A percentile compares a stretch with the other conserved stretches of the same genome.
These are phyloP conservation scores for Blastobotrys americana DNA, from an alignment of 805 yeast genomes.

Conservation along the genomic window DNA sequence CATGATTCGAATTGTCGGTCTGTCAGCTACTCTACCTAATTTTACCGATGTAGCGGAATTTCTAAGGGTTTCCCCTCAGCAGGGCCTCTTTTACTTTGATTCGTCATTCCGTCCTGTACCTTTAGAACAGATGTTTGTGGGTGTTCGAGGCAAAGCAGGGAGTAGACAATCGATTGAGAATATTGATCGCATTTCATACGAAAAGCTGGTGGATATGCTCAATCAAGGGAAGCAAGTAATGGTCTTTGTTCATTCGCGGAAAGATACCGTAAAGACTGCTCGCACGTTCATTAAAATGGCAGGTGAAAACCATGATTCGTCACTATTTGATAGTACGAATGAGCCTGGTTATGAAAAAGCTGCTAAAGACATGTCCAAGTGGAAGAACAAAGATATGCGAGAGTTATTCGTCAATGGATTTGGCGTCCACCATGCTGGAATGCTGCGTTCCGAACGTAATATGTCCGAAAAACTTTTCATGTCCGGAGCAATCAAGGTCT, in stretches of 20 bases:
- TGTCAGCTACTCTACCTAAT: constrained; percentile 91
- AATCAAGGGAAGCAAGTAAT: constrained; percentile 77
- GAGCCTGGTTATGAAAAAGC: constrained; percentile 28
- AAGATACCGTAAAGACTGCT: constrained; percentile 84
- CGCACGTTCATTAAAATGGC: constrained; percentile 64
- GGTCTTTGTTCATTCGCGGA: constrained; percentile 94
- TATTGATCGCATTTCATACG: constrained; percentile 68
- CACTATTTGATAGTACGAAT: constrained; percentile 50
- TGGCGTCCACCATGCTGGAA: constrained; percentile 97
- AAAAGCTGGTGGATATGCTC: constrained; percentile 62
- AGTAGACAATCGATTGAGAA: constrained; percentile 59
- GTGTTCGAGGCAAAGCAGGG: constrained; percentile 83
- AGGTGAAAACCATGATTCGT: constrained; percentile 48
- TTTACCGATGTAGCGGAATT: constrained; percentile 92
- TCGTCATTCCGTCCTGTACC: constrained; percentile 92
- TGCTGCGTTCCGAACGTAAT: constrained; percentile 85
- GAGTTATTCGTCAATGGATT: constrained; percentile 78
- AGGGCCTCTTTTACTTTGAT: constrained; percentile 93
- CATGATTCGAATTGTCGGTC: constrained; percentile 88
- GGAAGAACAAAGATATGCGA: constrained; percentile 67
- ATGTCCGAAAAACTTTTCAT: constrained; percentile 81
- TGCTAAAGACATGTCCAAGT: constrained; percentile 56
- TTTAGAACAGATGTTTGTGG: constrained; percentile 75
- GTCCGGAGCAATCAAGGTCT: constrained; percentile 76
- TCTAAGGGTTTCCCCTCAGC: constrained; percentile 71